Evolutionary conservation across 768 basidiomycete genomes (phyloP), one percentile per base, ranked within the genome.

Genomic region (Phlebiopsis flavidoalba): DNA sequence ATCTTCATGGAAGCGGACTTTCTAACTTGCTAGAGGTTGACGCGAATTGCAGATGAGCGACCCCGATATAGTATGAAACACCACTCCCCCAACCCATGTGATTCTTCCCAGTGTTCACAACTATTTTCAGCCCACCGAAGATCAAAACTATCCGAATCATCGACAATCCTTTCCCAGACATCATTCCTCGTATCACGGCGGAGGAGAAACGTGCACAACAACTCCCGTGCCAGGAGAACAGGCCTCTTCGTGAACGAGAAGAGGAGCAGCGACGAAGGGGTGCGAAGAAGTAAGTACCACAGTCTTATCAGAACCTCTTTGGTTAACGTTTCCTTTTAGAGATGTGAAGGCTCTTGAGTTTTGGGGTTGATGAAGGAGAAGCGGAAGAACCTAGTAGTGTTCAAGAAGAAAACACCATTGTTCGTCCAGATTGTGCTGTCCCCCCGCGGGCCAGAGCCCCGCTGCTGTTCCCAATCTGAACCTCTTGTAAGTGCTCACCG

Each of bases 121-220:
- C 22, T 19, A 43, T 43, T 50, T 53, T 0, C 65, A 95, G 94
- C 65, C 94, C 97, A 2, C 95, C 96, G 0, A 95, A 90, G 70
- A 96, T 99, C 71, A 89, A 87, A 66, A 82, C 83, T 1, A 80
- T 96, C 31, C 84, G 87, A 10, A 90, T 99, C 56, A 70, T 93
- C 33, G 94, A 97, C 57, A 96, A 98, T 69, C 96, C 97, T 0
- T 98, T 97, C 71, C 84, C 88, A 57, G 95, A 98, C 69, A 97
- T 98, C 64, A 83, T 95, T 40, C 96, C 96, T 5, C 87, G 97
- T 24, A 99, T 98, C 62, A 99, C 97, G 1, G 94, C 95, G 0
- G 93, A 86, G 1, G 97, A 98, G 75, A 88, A 89, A 63, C 83
- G 87, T 45, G 87, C 80, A 0, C 97, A 99, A 70, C 80, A 85